Percentiles rank a stretch among this genome's conserved stretches.
Evolutionary conservation across 1,139 yeast genomes (phyloP).

Genomic region (Yamadazyma jaroonii): DNA sequence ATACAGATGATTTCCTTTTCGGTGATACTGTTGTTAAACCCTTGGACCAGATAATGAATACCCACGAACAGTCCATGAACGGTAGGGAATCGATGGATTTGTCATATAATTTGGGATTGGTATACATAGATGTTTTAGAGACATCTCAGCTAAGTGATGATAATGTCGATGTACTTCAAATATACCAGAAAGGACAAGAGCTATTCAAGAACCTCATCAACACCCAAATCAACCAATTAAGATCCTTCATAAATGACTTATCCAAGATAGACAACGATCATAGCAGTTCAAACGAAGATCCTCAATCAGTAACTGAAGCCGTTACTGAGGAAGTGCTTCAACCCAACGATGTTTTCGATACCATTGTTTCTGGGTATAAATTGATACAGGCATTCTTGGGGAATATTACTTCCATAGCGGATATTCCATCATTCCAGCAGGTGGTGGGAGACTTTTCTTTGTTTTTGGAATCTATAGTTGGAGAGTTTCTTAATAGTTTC

Average conservation of each 20-base stretch:
- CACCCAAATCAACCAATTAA: conserved; percentile 24
- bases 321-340: conserved; percentile 29
- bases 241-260: conserved; percentile 27
- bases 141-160: conserved; percentile 20
- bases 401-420: conserved; percentile 10
- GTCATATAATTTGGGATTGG: conserved; percentile 45
- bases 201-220: conserved; percentile 18
- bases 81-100: conserved; percentile 31
- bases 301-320: conserved; percentile 4
- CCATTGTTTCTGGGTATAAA: conserved; percentile 29
- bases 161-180: conserved; percentile 12
- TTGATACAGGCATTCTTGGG: conserved; percentile 32
- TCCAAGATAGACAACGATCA: conserved; percentile 10
- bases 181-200: conserved; percentile 18
- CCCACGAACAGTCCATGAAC: conserved; percentile 37
- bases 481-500: conserved; percentile 22
- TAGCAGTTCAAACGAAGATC: background rate
- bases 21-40: conserved; percentile 35
- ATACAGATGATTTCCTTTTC: conserved; percentile 38
- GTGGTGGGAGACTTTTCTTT: conserved; percentile 18
- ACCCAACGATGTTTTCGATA: conserved; percentile 39
- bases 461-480: conserved; percentile 21
- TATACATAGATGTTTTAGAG: conserved; percentile 48
- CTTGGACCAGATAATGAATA: conserved; percentile 28
- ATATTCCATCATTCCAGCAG: conserved; percentile 7